Evolutionary conservation across 768 basidiomycete species (phyloP), one percentile per base, ranked within the genome.

Genomic region (Dentipellis sp.): DNA sequence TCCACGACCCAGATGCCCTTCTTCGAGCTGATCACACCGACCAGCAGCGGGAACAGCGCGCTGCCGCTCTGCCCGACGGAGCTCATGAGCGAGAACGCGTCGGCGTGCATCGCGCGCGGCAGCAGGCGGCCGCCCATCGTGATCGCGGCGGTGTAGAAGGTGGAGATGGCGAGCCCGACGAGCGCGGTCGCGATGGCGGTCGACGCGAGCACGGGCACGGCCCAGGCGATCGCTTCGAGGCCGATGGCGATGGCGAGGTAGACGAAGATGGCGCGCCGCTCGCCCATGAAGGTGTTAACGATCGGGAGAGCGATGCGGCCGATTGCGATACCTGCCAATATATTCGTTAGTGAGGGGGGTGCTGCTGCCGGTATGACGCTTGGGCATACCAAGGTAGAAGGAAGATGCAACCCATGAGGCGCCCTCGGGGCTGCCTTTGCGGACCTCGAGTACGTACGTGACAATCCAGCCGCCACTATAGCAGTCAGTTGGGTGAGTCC

Each of bases 131-230:
- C 62, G 17, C 58, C 63, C 4, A 57, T 59, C 11, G 61, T 58
- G 49, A 66, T 65, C 29, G 62, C 66, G n/a, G 65, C 62, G 9
- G 65, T 53, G 59, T 67, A 67, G 56, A 66, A 67, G 8, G 65
- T 67, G 37, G 65, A 66, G 63, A 67, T 67, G 19, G 61, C 65
- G 46, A 67, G 58, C n/a, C 66, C 66, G 56, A 67, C 63, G 57
- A 67, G 56, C n/a, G 65, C 65, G 10, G 66, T 67, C 40, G 62
- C 66, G 39, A 65, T 54, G 1, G 66, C 66, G 10, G 66, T 67
- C 11, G 66, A 63, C 5, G 62, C 61, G 54, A 64, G 54, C 46
- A 62, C 19, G 35, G 65, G 64, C 17, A 66, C 49, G 50, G 62
- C 59, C 66, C 66, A 66, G 5, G 63, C 63, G 40, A 64, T 38